Base-by-base conservation (phyloP, 331 rosid genomes). In the Quercus lobata region DNA sequence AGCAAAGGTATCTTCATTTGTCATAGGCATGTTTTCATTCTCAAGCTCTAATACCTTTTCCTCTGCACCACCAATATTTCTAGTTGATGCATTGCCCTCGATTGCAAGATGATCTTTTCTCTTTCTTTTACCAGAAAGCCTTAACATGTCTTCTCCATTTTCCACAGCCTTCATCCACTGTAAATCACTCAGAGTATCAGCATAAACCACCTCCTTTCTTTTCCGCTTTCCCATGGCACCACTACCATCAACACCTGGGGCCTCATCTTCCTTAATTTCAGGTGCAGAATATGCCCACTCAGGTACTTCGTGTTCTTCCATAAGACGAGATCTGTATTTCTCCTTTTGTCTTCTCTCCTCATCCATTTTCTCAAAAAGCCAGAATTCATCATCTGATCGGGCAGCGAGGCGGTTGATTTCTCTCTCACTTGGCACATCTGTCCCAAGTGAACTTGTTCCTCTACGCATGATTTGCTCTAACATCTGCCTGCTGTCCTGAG, bases 381-480 rank as follows among this genome's bases (percentile, higher is more conserved):
- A 93, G 83, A 88, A 96, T 78, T 93, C 98, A 68, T 93, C 99
- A 0, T 96, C 99, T 32, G 98, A 88, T 76, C 99, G 90, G 35
- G 98, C 98, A 70, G 97, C 99, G 35, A 96, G 97, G 79, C 99
- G 97, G 88, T 96, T 96, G 84, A 96, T 96, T 89, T 96, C 98
- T 86, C 99, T 88, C 91, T 96, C 99, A 80, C 98, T 96, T 9
- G 99, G 99, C 73, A 96, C 98, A 15, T 96, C 99, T 53, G 93
- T 82, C 83, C 99, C 99, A 18, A 96, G 98, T 62, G 99, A 88
- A 24, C 99, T 89, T 57, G 99, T 84, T 76, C 99, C 99, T 83
- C 96, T 88, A 41, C 97, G 99, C 98, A 96, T 93, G 72, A 96
- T 96, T 90, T 89, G 97, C 89, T 96, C 99, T 80, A 96, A 82